Evolutionary conservation across 257 asterid species (phyloP), one percentile per base, ranked within the genome.

Genomic region (Perilla frutescens): DNA sequence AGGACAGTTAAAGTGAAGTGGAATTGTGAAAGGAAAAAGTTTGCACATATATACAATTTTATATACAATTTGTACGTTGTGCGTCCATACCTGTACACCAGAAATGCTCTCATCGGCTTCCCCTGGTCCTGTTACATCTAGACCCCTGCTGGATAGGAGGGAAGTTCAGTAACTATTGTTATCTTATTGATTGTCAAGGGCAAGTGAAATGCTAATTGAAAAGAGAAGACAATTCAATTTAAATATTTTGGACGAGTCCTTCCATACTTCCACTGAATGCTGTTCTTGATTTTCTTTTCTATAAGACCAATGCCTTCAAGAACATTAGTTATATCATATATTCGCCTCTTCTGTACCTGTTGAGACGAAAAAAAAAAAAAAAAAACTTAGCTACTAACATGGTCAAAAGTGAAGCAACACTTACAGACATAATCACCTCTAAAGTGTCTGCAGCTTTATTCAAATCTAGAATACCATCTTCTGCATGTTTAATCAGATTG

Each of bases 261-360:
- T 68, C 57, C 97, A 75, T 95, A 95, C 99, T 92, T 95, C 98
- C 98, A 95, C 79, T 95, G 97, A 48, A 95, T 92, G 82, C 96
- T 87, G 91, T 95, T 92, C 82, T 92, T 95, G 81, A 90, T 89
- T 81, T 86, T 95, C 91, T 90, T 95, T 71, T 95, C 99, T 79
- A 92, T 90, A 68, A 95, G 94, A 55, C 99, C 99, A 81, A 90
- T 85, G 87, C 97, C 98, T 87, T 90, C 97, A 70, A 95, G 96
- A 77, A 90, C 97, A 84, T 92, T 90, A 75, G 99, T 95, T 85
- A 95, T 92, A 79, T 92, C 98, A 79, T 92, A 92, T 84, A 95
- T 95, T 76, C 97, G 98, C 87, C 95, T 87, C 85, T 90, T 90
- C 81, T 92, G 99, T 44, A 95, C 99, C 99, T 95, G 96, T 79